These are phyloP conservation scores for Claviceps digitariae DNA, from an alignment of 2,329 filamentous ascomycete genomes.

Conservation along the genomic window DNA sequence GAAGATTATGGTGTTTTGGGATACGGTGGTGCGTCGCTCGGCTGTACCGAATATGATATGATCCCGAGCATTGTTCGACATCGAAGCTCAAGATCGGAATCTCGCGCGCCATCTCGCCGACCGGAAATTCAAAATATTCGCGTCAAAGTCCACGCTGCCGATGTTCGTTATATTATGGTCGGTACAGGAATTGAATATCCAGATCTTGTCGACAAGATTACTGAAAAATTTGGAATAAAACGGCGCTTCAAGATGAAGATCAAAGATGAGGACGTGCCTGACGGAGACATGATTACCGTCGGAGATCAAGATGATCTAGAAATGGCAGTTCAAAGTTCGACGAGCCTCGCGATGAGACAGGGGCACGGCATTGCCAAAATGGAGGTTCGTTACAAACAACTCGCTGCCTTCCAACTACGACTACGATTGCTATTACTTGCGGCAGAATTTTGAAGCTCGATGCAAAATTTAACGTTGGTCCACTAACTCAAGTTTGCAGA, in stretches of 20 bases:
- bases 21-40: conserved; percentile 55
- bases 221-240: conserved; percentile 72
- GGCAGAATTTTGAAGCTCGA: not conserved
- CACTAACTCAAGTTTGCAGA: conserved; percentile 23
- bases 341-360: conserved; percentile 56
- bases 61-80: conserved; percentile 40
- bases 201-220: conserved; percentile 66
- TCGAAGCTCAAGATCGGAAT: conserved; percentile 31
- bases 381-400: conserved; percentile 52
- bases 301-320: conserved; percentile 93
- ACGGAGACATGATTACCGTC: conserved; percentile 92
- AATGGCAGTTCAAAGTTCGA: conserved; percentile 62
- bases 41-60: conserved; percentile 73
- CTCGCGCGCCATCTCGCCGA: conserved; percentile 42
- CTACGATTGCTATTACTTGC: not conserved
- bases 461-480: not conserved
- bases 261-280: conserved; percentile 60
- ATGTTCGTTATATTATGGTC: conserved; percentile 89
- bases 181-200: conserved; percentile 57
- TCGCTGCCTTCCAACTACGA: not conserved
- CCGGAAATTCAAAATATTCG: conserved; percentile 66
- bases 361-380: conserved; percentile 78
- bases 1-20: conserved; percentile 72
- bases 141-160: conserved; percentile 83
- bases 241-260: conserved; percentile 80